Conservation (phyloP, 768 basidiomycete species). For the Hypsizygus marmoreus region DNA sequence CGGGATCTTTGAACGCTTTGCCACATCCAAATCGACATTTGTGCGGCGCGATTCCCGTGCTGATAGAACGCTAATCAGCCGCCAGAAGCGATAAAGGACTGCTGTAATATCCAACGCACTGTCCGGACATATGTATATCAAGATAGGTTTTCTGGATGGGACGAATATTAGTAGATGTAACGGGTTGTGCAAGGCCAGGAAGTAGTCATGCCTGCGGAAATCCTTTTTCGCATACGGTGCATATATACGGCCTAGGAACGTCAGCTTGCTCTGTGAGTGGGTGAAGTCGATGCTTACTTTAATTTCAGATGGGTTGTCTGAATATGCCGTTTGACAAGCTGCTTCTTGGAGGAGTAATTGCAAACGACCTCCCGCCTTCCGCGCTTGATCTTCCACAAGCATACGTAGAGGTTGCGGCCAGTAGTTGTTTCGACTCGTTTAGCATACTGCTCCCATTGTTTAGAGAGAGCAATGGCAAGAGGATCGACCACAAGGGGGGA, state of each 20-base stretch:
- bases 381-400: constrained; percentile 31
- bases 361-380: constrained; percentile 8
- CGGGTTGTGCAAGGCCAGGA: no score
- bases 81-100: no score
- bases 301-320: constrained; percentile 62
- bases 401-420: constrained; percentile 24
- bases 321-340: constrained; percentile 70
- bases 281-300: constrained; percentile 41
- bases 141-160: constrained; percentile 56
- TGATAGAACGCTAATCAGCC: no score
- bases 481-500: neutral
- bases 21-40: constrained; percentile 52
- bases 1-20: constrained; percentile 63
- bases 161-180: no score
- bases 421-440: constrained; percentile 14
- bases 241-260: constrained; percentile 47
- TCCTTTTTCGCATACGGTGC: constrained; percentile 51
- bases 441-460: constrained; percentile 24
- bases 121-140: constrained; percentile 60
- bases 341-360: constrained; percentile 45
- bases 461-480: constrained; percentile 1
- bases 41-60: constrained; percentile 60
- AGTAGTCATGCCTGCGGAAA: constrained; percentile 43
- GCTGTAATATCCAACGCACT: constrained; percentile 33
- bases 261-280: neutral